Evolutionary conservation across 331 rosid species (phyloP), one percentile per base, ranked within the genome.

Genomic region (Pyracantha coccinea): DNA sequence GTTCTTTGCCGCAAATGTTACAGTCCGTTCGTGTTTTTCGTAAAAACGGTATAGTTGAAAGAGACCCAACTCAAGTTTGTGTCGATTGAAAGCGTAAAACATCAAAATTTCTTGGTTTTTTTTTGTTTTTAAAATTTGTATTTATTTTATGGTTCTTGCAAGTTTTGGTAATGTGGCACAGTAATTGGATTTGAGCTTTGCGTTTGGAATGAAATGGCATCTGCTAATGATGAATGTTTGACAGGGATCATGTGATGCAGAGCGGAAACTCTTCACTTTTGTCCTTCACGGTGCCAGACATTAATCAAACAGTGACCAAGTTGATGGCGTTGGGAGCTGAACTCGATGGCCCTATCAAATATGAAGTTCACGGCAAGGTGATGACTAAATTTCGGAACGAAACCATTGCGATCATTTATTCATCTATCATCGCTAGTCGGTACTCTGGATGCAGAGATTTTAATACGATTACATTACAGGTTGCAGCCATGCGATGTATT

Each of bases 311-410:
- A n/a, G 88, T 86, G 31, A 73, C 87, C 44, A 91, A 83, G 77
- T 72, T 89, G 63, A 91, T 89, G 79, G 60, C 88, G 33, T 62
- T 91, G 68, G 97, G 53, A 45, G 53, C 96, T 78, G 90, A 83
- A 38, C 90, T 91, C 15, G 92, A 93, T 69, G 97, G 96, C 27
- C 85, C 91, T 47, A 91, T 93, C 41, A 93, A 93, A 66, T 69
- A 14, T 69, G 96, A 87, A 77, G 78, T 88, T 69, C 45, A 38
- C 4, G 45, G 45, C 45, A 38, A 38, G 45, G 45, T 38, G 45
- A 38, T 38, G 45, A 38, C 45, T 38, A 38, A 38, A 38, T 38
- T 10, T 38, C 45, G 9, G 14, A 38, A 38, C 45, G 14, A 38
- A 38, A 38, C 45, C 45, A 38, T 10, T 35, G 84, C 77, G 86